Conservation (phyloP, 306 rosid genomes). For the Rosa multiflora region DNA sequence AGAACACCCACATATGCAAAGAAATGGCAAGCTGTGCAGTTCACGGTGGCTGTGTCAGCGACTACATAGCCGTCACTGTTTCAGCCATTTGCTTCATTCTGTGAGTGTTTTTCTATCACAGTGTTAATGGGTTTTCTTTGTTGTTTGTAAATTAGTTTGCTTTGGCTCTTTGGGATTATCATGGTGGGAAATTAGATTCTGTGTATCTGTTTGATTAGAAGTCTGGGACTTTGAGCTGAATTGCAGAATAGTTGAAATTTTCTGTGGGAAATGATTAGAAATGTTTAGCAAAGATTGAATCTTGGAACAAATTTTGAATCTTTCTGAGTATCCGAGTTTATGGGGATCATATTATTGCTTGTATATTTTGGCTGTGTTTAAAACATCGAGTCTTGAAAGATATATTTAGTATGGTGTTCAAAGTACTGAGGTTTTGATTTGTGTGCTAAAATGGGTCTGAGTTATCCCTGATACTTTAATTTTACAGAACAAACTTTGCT, state of each 20-base stretch:
- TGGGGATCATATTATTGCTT: neutral
- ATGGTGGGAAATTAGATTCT: neutral
- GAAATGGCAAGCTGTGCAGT: conserved; percentile 64
- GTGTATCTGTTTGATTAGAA: conserved; percentile 27
- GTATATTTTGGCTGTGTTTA: neutral
- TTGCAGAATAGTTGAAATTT: conserved; percentile 1
- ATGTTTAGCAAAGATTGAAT: neutral
- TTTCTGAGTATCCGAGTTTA: neutral
- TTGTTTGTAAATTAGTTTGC: neutral
- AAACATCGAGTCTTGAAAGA: neutral
- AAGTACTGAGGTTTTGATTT: neutral
- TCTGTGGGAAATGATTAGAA: neutral
- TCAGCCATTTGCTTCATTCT: conserved; percentile 54
- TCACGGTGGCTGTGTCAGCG: conserved; percentile 85
- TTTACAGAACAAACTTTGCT: neutral
- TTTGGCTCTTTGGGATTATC: conserved; percentile 5
- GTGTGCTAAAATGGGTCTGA: neutral
- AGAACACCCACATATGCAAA: conserved; percentile 29
- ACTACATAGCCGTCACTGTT: conserved; percentile 60
- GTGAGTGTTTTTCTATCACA: conserved; percentile 34
- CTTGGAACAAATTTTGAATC: neutral
- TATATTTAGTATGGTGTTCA: neutral
- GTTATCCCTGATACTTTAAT: neutral
- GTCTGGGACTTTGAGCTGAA: conserved; percentile 9
- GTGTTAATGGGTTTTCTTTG: conserved; percentile 11